Evolutionary conservation across 441 rosid genomes (phyloP).

Genomic region (Jatropha podagrica): DNA sequence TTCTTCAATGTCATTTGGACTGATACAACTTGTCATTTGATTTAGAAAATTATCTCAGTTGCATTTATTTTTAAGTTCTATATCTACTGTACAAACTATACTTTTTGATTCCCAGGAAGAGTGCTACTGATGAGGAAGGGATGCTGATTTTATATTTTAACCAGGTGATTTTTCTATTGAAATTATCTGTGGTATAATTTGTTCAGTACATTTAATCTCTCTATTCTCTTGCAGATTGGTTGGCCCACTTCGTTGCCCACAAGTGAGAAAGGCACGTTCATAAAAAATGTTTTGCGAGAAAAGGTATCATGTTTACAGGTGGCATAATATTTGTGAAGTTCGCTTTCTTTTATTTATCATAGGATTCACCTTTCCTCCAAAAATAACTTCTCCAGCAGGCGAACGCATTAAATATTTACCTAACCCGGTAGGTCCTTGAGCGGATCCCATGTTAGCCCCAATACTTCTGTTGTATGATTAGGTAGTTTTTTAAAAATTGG

Average conservation of each 20-base stretch:
- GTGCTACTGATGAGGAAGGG: constrained; percentile 84
- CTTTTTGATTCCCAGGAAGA: constrained; percentile 47
- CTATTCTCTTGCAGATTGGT: constrained; percentile 65
- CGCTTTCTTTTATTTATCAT: too few relatives aligned
- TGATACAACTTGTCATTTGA: neutral
- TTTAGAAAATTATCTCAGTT: neutral
- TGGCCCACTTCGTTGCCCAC: constrained; percentile 97
- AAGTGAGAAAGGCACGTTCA: constrained; percentile 67
- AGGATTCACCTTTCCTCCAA: too few relatives aligned
- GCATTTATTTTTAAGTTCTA: neutral
- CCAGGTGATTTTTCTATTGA: constrained; percentile 45
- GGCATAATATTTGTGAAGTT: neutral
- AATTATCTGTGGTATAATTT: constrained; percentile 9
- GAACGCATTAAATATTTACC: too few relatives aligned
- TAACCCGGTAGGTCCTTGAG: too few relatives aligned
- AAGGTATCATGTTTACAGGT: constrained; percentile 49
- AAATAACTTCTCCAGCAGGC: too few relatives aligned
- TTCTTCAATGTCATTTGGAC: neutral
- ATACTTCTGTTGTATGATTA: too few relatives aligned
- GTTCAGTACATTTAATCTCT: constrained; percentile 18
- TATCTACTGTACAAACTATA: neutral
- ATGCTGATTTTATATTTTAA: constrained; percentile 82
- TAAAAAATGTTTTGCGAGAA: constrained; percentile 65
- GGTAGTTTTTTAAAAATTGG: too few relatives aligned
- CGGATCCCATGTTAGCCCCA: too few relatives aligned